A percentile compares a stretch with the other conserved stretches of the same genome.
Conservation (phyloP, 2,329 filamentous ascomycete genomes). For the Venturiaceae sp. region DNA sequence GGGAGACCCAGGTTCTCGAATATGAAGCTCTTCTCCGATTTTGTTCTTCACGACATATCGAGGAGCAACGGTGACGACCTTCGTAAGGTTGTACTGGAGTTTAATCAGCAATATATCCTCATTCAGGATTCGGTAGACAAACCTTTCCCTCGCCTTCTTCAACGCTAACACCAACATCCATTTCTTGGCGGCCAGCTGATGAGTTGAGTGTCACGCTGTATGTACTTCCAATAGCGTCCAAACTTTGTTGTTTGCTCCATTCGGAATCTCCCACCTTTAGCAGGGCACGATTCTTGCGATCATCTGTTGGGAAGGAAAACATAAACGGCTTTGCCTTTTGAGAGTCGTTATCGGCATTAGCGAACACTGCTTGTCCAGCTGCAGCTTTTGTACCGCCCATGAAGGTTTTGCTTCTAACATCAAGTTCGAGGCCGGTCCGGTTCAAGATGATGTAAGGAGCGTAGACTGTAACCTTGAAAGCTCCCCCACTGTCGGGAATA, state of each 20-base stretch:
- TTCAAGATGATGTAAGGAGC: conserved; percentile 93
- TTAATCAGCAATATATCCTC: conserved; percentile 2
- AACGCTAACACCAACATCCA: conserved; percentile 83
- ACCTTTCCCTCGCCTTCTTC: conserved; percentile 81
- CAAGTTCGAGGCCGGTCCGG: conserved; percentile 83
- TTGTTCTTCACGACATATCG: conserved; percentile 93
- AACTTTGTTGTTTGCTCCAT: conserved; percentile 97
- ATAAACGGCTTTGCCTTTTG: conserved; percentile 83
- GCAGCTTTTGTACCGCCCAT: conserved; percentile 73
- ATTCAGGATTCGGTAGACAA: background rate
- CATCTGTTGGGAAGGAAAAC: conserved; percentile 86
- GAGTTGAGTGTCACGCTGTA: conserved; percentile 80
- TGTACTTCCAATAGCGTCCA: conserved; percentile 92
- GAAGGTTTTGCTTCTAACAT: conserved; percentile 81
- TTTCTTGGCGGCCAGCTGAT: conserved; percentile 60
- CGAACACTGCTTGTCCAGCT: conserved; percentile 66
- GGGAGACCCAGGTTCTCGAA: conserved; percentile 86
- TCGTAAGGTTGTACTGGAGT: conserved; percentile 74
- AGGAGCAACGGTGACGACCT: conserved; percentile 86
- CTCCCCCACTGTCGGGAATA: conserved; percentile 84
- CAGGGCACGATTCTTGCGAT: conserved; percentile 82
- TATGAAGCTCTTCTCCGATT: conserved; percentile 75
- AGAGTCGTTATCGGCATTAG: conserved; percentile 43
- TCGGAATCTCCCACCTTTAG: conserved; percentile 81
- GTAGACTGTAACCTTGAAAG: conserved; percentile 92